Evolutionary conservation across 2,329 filamentous ascomycete genomes (phyloP), one percentile per base, ranked within the genome.

Genomic region (Trichophyton equinum): DNA sequence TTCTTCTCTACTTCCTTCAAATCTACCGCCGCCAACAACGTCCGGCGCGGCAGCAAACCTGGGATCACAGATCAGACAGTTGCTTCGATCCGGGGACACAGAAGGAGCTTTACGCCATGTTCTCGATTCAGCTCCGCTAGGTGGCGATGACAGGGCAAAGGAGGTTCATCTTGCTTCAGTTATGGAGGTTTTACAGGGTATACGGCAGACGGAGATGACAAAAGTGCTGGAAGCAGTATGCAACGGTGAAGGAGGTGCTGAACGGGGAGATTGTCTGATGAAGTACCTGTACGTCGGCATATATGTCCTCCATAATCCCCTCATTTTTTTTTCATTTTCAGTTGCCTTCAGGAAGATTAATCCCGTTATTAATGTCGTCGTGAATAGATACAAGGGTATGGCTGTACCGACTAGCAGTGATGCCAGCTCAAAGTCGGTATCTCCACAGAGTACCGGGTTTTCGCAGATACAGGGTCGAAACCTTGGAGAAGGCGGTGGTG

Each of bases 191-290:
- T 80, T 99, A 66, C 91, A 96, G 75, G 94, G 90, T 20, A 97
- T 97, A 77, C 91, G 95, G 73, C 91, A 94, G 71, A 88, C 88
- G 68, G 94, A 99, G 68, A 97, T 97, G 89, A 90, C 86, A 65
- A 88, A 89, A 13, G 85, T 97, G 69, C 79, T 99, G 67, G 85
- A 86, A 75, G 83, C 85, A 62, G 87, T 97, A 70, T 91, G 94
- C 76, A 79, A 78, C 62, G 85, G 86, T 9, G 84, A 88, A 58
- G 88, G 88, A 64, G 94, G 94, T 30, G 84, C 84, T 64, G 94
- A 97, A 76, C 82, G 88, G 63, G 78, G 95, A 67, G 94, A 99
- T 74, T 90, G 92, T 58, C 78, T 99, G 73, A 96, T 96, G 89
- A 99, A 99, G 79, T 99, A 96, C 77, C 80, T 96, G 85, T 96